These are phyloP conservation scores for Ananas comosus DNA, from an alignment of 176 grass and related monocot species.

Conservation along the genomic window DNA sequence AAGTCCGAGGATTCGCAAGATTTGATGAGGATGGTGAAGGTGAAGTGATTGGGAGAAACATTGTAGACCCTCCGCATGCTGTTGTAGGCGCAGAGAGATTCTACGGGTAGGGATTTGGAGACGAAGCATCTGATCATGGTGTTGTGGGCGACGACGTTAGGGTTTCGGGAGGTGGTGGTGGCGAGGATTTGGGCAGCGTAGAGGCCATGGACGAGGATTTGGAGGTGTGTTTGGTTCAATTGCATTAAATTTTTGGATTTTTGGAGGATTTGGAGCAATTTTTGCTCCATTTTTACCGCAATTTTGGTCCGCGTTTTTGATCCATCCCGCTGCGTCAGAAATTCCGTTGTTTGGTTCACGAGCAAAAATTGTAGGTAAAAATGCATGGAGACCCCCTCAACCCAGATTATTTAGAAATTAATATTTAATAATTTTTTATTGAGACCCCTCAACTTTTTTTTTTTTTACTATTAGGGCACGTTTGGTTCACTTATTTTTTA, in stretches of 20 bases:
- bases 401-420: no score
- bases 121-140: slow-evolving; percentile 35
- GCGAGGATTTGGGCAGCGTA: slow-evolving; percentile 1
- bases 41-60: slow-evolving; percentile 34
- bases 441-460: no score
- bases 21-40: slow-evolving; percentile 44
- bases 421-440: no score
- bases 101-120: neutral
- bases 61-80: slow-evolving; percentile 17
- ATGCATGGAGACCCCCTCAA: no score
- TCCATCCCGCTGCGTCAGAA: no score
- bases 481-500: no score
- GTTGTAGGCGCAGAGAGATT: slow-evolving; percentile 22
- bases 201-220: slow-evolving; percentile 23
- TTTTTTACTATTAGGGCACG: no score
- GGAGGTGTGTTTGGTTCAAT: slow-evolving; percentile 29
- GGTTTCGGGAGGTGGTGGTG: neutral
- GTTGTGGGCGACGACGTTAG: slow-evolving; percentile 31
- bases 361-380: no score
- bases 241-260: neutral
- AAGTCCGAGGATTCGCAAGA: slow-evolving; percentile 20
- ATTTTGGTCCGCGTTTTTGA: neutral
- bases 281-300: slow-evolving; percentile 7
- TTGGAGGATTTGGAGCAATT: slow-evolving; percentile 2
- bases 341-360: no score